A percentile compares a stretch with the other conserved stretches of the same genome.
Evolutionary conservation across 1,284 basidiomycete species (phyloP).

Genomic region (Trametes versicolor): DNA sequence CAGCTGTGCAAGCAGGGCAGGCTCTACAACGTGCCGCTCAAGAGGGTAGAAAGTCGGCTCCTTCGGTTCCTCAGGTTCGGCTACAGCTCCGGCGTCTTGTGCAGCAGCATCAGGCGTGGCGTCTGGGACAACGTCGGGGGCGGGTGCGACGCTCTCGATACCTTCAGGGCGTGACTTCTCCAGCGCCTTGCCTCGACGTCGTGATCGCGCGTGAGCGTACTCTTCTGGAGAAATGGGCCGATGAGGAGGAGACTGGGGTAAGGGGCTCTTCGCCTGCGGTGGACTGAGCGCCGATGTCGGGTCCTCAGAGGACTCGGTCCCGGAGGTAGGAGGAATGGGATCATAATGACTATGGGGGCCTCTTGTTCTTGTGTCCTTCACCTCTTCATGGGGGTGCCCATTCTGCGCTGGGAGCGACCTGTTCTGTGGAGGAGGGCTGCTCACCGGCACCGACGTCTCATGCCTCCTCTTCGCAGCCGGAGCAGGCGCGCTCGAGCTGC

Average conservation of each 20-base stretch:
- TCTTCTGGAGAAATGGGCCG: constrained; percentile 49
- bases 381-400: constrained; percentile 8
- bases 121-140: constrained; percentile 23
- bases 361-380: background rate
- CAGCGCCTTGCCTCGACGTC: constrained; percentile 52
- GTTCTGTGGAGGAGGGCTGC: constrained; percentile 14
- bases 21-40: constrained; percentile 58
- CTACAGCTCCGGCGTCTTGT: constrained; percentile 24
- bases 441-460: constrained; percentile 22
- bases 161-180: constrained; percentile 50
- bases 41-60: constrained; percentile 61
- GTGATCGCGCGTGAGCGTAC: constrained; percentile 50
- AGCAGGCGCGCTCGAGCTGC: constrained; percentile 6
- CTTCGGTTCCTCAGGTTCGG: constrained; percentile 24
- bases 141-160: constrained; percentile 28
- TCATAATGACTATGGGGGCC: constrained; percentile 6
- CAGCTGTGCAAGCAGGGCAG: constrained; percentile 59
- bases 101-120: constrained; percentile 20
- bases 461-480: constrained; percentile 19
- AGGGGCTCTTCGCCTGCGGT: constrained; percentile 4
- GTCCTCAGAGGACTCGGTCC: background rate
- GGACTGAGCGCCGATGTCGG: background rate
- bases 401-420: constrained; percentile 10
- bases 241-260: constrained; percentile 33
- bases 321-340: constrained; percentile 1